phyloP scores from a whole-genome alignment of 2,329 filamentous ascomycete species.

The Malbranchea cinnamomea region DNA sequence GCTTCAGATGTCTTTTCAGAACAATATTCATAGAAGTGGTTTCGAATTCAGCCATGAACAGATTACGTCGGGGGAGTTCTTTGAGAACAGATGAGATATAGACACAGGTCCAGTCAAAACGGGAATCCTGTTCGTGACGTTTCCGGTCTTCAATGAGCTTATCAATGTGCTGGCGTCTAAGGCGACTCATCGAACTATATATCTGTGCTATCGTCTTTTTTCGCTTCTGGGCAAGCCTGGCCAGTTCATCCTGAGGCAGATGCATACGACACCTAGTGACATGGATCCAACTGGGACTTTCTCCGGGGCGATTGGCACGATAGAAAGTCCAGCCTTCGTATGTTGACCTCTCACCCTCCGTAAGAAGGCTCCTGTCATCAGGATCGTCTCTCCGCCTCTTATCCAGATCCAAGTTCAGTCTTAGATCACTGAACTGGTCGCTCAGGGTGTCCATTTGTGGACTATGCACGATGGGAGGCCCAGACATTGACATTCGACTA shows the following conservation, averaged over 20 bases:
- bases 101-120: constrained; percentile 24
- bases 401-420: too few species aligned
- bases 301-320: constrained; percentile 18
- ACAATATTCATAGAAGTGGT: constrained; percentile 22
- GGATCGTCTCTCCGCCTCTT: too few species aligned
- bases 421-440: too few species aligned
- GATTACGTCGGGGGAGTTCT: constrained; percentile 14
- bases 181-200: constrained; percentile 16
- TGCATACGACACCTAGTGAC: constrained; percentile 18
- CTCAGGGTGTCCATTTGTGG: too few species aligned
- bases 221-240: constrained; percentile 17
- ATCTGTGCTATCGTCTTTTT: constrained; percentile 17
- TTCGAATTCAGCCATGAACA: constrained; percentile 14
- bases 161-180: constrained; percentile 21
- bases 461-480: too few species aligned
- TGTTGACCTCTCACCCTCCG: constrained; percentile 1
- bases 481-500: too few species aligned
- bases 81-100: constrained; percentile 19
- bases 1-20: constrained; percentile 17
- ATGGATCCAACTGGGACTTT: constrained; percentile 18
- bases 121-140: constrained; percentile 12
- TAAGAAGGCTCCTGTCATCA: background rate
- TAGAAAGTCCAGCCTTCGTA: constrained; percentile 24
- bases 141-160: constrained; percentile 21
- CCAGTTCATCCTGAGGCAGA: constrained; percentile 18